Evolutionary conservation across 495 filamentous ascomycete genomes (phyloP).

Genomic region (Glonium stellatum): DNA sequence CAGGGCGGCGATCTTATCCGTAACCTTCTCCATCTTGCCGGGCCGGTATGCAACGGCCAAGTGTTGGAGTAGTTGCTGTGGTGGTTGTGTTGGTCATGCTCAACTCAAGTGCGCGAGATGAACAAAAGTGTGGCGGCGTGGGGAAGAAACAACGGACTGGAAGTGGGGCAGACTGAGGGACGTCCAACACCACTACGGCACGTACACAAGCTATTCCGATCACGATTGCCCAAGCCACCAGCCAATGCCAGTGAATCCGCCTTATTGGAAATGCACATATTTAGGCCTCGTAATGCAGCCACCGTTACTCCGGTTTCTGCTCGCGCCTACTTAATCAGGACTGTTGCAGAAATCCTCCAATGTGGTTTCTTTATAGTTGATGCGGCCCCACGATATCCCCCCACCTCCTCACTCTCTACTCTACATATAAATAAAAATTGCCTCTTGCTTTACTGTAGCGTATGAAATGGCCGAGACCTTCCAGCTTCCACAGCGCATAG

Average conservation of each 20-base stretch:
- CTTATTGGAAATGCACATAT: background rate
- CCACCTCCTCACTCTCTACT: background rate
- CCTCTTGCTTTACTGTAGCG: background rate
- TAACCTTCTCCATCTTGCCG: constrained; percentile 75
- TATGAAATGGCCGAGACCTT: background rate
- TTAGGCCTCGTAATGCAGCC: background rate
- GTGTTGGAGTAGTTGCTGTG: background rate
- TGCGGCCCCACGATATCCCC: too few species aligned
- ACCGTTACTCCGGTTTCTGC: background rate
- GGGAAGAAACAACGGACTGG: background rate
- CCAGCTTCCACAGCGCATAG: constrained; percentile 27
- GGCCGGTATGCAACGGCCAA: background rate
- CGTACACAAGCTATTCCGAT: too few species aligned
- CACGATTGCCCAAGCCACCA: background rate
- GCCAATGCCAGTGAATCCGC: background rate
- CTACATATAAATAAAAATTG: background rate
- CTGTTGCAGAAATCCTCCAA: too few species aligned
- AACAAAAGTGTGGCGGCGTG: background rate
- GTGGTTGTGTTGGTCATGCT: background rate
- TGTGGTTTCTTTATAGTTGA: too few species aligned
- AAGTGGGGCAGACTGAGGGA: background rate
- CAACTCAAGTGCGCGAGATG: background rate
- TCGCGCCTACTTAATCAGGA: too few species aligned
- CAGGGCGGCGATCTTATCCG: constrained; percentile 90
- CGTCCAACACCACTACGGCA: background rate